Evolutionary conservation across 805 yeast genomes (phyloP), one percentile per base, ranked within the genome.

Genomic region (Lachancea kluyveri): DNA sequence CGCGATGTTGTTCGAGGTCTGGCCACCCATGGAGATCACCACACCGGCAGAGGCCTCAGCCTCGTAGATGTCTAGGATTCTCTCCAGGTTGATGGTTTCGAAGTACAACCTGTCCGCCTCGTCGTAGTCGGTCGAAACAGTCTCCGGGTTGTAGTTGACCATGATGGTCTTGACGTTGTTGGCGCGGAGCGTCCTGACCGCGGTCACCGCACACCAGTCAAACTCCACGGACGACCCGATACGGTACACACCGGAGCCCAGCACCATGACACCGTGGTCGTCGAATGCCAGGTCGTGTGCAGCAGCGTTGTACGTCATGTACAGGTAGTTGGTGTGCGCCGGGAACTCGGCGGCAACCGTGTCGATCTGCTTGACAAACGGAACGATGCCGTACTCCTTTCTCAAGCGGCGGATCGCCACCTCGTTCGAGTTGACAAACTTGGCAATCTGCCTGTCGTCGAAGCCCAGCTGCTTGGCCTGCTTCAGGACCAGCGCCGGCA

Each of bases 261-360:
- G 70, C 25, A 90, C 98, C 83, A 90, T 84, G 31, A 83, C 80
- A 60, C 96, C 96, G 43, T 87, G 78, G 44, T 90, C 96, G 46
- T 87, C 78, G 54, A 90, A 92, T n/a, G 68, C 57, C 39, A 92
- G 76, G 63, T 90, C 98, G 46, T 82, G 79, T 21, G 81, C 64
- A 46, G 83, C 87, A 28, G 95, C 97, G 54, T 85, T 88, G 68
- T 92, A 90, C 22, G 97, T 92, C 63, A 85, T 74, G 69, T 92
- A 90, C 62, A 90, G 69, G 65, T 90, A 90, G 68, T 90, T 90
- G 50, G 98, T 90, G 65, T 60, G 72, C 29, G 96, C 96, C 31
- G 98, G 98, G 76, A 90, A 92, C 65, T 90, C 98, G 31, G 98
- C 97, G 31, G 98, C 98, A 46, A 90, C 95, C 17, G 98, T 90